Base-by-base conservation (phyloP, 179 eudicot species). In the Silene coronaria region DNA sequence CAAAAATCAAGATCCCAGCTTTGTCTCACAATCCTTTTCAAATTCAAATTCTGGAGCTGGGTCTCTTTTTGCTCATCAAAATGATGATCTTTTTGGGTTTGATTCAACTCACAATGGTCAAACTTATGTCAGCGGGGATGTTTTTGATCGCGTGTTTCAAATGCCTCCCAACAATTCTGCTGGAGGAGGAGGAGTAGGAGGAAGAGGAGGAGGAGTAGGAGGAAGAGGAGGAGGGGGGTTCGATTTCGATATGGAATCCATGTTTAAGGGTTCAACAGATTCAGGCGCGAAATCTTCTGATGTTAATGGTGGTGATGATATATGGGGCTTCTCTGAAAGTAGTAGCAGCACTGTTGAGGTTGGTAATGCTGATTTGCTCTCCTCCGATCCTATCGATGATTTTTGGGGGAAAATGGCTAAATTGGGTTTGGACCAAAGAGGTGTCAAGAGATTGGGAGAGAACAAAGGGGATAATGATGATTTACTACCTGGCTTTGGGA, bases 401-500 rank as follows among this genome's bases (percentile, higher is more conserved):
- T 81, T 89, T 67, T 80, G 88, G 66, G 93, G 88, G 13, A 79
- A 66, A 57, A 86, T 91, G 77, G 87, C 77, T 64, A 78, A 76
- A 12, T 24, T 73, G 59, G 83, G 84, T 23, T 75, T 78, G 68
- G 75, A 59, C 12, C 73, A 79, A 22, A 80, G 65, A 51, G 81
- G 71, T 4, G 75, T 71, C 14, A 62, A 21, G 65, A 78, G 74
- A n/a, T 74, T 68, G 9, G 78, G 42, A 62, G 74, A 73, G 23
- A 67, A 22, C 78, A 75, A 42, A 74, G 70, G 65, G 69, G 81
- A 63, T 60, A 73, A 42, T 67, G 89, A 87, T 70, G 86, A 82
- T 79, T 85, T 90, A 86, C 74, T 92, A 27, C 86, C 91, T 11
- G 91, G 90, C 16, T 90, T 92, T 71, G 88, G 83, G 75, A 81